These are phyloP conservation scores for Suhomyces kilbournensis DNA, from an alignment of 805 yeast genomes.

Conservation along the genomic window DNA sequence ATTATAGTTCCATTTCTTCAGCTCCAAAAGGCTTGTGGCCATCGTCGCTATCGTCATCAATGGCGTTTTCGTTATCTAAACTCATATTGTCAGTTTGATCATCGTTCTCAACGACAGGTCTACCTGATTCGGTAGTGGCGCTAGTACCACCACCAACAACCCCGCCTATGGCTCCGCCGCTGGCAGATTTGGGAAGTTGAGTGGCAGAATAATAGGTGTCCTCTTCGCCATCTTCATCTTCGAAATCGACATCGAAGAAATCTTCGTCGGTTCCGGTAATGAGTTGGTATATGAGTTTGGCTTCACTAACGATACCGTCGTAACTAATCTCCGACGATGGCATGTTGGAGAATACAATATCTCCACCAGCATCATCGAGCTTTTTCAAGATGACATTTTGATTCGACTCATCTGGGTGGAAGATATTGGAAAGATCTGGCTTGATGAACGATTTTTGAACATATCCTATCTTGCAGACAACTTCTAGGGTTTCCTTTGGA, in stretches of 20 bases:
- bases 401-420: constrained; percentile 22
- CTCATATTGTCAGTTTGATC: not conserved
- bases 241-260: constrained; percentile 94
- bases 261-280: constrained; percentile 94
- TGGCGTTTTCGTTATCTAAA: constrained; percentile 18
- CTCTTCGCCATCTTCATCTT: constrained; percentile 75
- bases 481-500: constrained; percentile 63
- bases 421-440: constrained; percentile 38
- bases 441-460: constrained; percentile 36
- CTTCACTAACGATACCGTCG: constrained; percentile 85
- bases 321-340: constrained; percentile 86
- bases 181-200: not conserved
- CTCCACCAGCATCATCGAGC: constrained; percentile 18
- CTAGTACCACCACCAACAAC: constrained; percentile 12
- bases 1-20: constrained; percentile 40
- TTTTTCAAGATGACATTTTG: constrained; percentile 14
- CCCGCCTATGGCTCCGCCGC: constrained; percentile 12
- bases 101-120: constrained; percentile 1
- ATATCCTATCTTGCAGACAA: constrained; percentile 41
- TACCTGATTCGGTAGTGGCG: constrained; percentile 1
- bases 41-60: constrained; percentile 22
- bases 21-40: constrained; percentile 45
- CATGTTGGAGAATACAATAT: constrained; percentile 47
- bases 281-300: constrained; percentile 65
- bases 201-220: constrained; percentile 6